A percentile compares a stretch with the other conserved stretches of the same genome.
Evolutionary conservation across 2,329 filamentous ascomycete genomes (phyloP).

Genomic region (Pyrenochaeta sp.): DNA sequence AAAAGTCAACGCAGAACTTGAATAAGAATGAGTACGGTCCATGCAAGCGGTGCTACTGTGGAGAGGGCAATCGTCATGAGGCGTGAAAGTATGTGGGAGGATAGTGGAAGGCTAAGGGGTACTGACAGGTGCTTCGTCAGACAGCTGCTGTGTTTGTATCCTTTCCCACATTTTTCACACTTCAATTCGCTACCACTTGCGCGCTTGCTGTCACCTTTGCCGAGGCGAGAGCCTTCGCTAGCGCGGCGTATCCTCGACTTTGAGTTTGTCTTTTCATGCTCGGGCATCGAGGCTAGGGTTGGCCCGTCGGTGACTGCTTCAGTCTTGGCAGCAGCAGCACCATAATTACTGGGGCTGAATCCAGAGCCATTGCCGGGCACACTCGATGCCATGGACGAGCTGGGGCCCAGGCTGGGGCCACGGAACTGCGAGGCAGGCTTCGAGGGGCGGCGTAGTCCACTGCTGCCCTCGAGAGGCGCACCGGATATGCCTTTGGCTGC

Average conservation of each 20-base stretch:
- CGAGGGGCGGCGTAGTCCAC: conserved; percentile 69
- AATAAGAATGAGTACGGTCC: conserved; percentile 17
- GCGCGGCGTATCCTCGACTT: conserved; percentile 68
- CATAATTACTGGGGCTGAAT: conserved; percentile 48
- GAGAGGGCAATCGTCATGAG: conserved; percentile 50
- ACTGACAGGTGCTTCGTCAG: conserved; percentile 99
- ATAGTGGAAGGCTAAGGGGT: conserved; percentile 60
- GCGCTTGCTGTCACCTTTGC: conserved; percentile 82
- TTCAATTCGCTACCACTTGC: conserved; percentile 84
- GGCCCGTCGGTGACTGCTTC: conserved; percentile 74
- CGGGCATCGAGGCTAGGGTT: conserved; percentile 60
- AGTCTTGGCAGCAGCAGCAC: conserved; percentile 53
- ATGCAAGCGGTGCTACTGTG: conserved; percentile 21
- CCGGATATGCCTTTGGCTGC: conserved; percentile 71
- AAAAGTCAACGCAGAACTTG: conserved; percentile 44
- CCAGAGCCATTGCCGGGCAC: conserved; percentile 64
- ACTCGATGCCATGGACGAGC: conserved; percentile 73
- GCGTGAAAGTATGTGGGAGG: conserved; percentile 54
- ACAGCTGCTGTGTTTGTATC: conserved; percentile 99
- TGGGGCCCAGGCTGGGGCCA: conserved; percentile 60
- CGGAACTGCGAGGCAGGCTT: conserved; percentile 62
- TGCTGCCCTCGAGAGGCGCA: conserved; percentile 62
- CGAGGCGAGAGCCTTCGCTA: conserved; percentile 85
- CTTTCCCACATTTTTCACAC: conserved; percentile 98
- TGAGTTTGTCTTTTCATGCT: conserved; percentile 58